Evolutionary conservation across 176 grass and related monocot genomes (phyloP).

Genomic region (Oropetium thomaeum): DNA sequence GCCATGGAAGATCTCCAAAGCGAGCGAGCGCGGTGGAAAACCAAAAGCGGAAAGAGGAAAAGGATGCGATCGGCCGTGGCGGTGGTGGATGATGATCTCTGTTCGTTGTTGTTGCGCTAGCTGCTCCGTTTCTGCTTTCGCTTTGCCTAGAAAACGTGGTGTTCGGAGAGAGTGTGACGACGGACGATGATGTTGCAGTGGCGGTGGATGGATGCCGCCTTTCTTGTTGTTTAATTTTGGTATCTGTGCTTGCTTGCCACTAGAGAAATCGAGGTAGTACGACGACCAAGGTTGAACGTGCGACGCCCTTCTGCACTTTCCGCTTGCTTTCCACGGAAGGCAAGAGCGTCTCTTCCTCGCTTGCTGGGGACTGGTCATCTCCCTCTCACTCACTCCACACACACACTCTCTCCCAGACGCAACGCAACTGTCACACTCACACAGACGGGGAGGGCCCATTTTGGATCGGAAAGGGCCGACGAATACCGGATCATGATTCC

Average conservation of each 20-base stretch:
- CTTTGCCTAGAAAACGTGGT: conserved; percentile 7
- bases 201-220: not conserved
- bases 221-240: conserved; percentile 54
- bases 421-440: not conserved
- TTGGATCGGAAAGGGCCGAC: too few species aligned
- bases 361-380: conserved; percentile 2
- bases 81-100: conserved; percentile 27
- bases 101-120: not conserved
- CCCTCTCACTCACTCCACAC: too few species aligned
- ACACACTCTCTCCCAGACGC: too few species aligned
- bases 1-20: conserved; percentile 55
- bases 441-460: not conserved
- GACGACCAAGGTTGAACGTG: not conserved
- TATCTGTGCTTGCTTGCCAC: conserved; percentile 79
- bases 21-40: conserved; percentile 6
- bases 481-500: too few species aligned
- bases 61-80: conserved; percentile 5
- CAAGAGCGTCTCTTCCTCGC: not conserved
- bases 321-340: conserved; percentile 59
- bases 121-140: not conserved
- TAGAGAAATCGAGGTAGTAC: conserved; percentile 28
- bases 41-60: conserved; percentile 14
- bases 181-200: not conserved
- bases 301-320: conserved; percentile 16
- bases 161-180: not conserved